Evolutionary conservation across 305 asterid species (phyloP), one percentile per base, ranked within the genome.

Genomic region (Ilex paraguariensis): DNA sequence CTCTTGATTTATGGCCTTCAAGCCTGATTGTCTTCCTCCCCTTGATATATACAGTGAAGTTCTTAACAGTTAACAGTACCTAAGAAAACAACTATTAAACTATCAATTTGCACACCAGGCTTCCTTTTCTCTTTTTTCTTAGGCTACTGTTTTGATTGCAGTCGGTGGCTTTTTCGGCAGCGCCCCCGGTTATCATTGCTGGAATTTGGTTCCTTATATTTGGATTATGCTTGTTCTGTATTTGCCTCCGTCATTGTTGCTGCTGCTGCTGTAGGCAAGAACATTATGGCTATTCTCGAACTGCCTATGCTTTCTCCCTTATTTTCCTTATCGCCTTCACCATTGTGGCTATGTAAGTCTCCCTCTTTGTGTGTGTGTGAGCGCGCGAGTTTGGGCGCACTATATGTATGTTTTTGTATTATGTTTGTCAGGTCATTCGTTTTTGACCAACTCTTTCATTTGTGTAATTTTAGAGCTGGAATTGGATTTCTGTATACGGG

Each of bases 141-240:
- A 11, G 44, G 5, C n/a, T 4, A 5, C 12, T 48, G 17, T 51
- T 61, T 56, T 61, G 66, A 14, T 65, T 72, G 60, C 72, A 76
- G 81, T 76, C 81, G 3, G 62, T 63, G 39, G 67, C 60, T 0
- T 76, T 32, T 66, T 73, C 81, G 12, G 74, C 73, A 5, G 14
- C 50, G 2, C 73, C 72, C 7, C 81, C 81, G 1, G 31, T 69
- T 40, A 13, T 68, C 12, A 7, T 48, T 13, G 78, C 66, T 7
- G 56, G 13, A 11, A 12, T 65, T 13, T 76, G 81, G 81, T 65
- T 76, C 60, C 9, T 69, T 42, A 8, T 62, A 13, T 76, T 72
- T 28, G 78, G 75, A 68, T 7, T 76, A 60, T 62, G 36, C 65
- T 61, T 76, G 63, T 28, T 72, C 3, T 69, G 67, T 60, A 57